Percentiles rank a stretch among this genome's conserved stretches.
Conservation (phyloP, 2,329 filamentous ascomycete genomes). For the Fusarium drepaniforme region DNA sequence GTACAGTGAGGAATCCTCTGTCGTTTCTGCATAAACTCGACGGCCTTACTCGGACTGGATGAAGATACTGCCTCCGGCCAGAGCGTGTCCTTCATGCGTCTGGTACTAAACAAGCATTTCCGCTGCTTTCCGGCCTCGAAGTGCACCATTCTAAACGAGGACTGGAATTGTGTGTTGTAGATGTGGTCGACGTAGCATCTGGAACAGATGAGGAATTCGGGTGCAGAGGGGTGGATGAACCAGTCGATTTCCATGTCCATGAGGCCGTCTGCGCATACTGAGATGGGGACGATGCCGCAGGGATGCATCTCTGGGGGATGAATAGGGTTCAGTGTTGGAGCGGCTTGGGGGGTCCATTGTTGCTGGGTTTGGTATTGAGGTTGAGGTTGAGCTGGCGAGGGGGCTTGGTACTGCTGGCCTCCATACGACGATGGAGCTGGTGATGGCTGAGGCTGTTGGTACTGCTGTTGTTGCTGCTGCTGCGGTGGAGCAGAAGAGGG, state of each 20-base stretch:
- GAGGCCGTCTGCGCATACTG: background rate
- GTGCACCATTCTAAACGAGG: background rate
- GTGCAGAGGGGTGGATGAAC: background rate
- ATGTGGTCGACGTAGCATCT: background rate
- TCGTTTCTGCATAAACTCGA: background rate
- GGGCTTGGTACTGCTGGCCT: background rate
- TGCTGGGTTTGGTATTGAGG: background rate
- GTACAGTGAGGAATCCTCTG: background rate
- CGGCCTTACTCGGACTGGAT: background rate
- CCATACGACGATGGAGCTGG: background rate
- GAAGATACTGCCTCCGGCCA: background rate
- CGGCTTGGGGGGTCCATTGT: background rate
- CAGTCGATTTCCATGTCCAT: background rate
- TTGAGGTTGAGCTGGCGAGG: background rate
- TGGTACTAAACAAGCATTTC: background rate
- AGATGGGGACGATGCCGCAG: background rate
- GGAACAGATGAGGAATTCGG: background rate
- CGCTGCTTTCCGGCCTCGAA: background rate
- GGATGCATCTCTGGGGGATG: background rate
- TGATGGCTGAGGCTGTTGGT: background rate
- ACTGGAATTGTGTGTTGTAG: background rate
- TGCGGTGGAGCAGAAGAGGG: background rate
- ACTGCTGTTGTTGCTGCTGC: background rate
- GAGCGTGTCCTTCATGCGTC: background rate
- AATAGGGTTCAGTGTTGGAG: background rate